Conservation (phyloP, 352 stramenopile genomes). For the Phytopythium litorale region DNA sequence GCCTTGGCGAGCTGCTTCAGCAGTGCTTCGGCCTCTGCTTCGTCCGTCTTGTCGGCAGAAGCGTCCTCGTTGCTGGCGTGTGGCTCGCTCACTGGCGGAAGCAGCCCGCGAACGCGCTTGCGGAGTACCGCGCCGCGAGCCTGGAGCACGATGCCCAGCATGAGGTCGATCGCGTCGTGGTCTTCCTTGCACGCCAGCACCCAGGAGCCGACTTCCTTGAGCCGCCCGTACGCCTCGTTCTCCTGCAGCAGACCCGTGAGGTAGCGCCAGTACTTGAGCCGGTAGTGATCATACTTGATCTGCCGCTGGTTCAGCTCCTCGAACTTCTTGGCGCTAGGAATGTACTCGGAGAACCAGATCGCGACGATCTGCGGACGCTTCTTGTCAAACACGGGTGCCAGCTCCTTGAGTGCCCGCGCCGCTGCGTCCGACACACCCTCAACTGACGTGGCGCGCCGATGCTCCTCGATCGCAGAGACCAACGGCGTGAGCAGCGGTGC, state of each 20-base stretch:
- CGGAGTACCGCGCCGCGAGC: slow-evolving; percentile 45
- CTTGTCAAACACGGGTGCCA: slow-evolving; percentile 64
- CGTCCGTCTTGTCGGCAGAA: neutral
- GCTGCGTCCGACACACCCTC: slow-evolving; percentile 23
- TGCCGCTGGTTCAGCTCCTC: slow-evolving; percentile 80
- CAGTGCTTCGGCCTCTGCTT: slow-evolving; percentile 10
- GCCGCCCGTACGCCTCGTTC: slow-evolving; percentile 39
- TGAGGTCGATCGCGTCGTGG: slow-evolving; percentile 74
- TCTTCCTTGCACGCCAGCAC: slow-evolving; percentile 79
- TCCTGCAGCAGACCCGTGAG: slow-evolving; percentile 55
- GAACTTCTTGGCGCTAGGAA: slow-evolving; percentile 67
- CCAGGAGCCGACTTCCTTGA: slow-evolving; percentile 73
- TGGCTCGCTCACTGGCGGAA: neutral
- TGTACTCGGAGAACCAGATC: slow-evolving; percentile 76
- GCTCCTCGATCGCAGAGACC: slow-evolving; percentile 19
- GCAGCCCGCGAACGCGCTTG: slow-evolving; percentile 16
- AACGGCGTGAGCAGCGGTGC: slow-evolving; percentile 7
- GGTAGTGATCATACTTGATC: slow-evolving; percentile 72
- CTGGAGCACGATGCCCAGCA: slow-evolving; percentile 50
- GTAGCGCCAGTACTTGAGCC: slow-evolving; percentile 77
- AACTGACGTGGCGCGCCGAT: slow-evolving; percentile 13
- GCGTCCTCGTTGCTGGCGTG: neutral
- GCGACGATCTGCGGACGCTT: slow-evolving; percentile 56
- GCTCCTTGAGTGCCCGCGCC: slow-evolving; percentile 40
- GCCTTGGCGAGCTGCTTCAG: slow-evolving; percentile 60